phyloP scores from a whole-genome alignment of 1,284 basidiomycete genomes.

The Microbotryum lychnidis-dioicae region DNA sequence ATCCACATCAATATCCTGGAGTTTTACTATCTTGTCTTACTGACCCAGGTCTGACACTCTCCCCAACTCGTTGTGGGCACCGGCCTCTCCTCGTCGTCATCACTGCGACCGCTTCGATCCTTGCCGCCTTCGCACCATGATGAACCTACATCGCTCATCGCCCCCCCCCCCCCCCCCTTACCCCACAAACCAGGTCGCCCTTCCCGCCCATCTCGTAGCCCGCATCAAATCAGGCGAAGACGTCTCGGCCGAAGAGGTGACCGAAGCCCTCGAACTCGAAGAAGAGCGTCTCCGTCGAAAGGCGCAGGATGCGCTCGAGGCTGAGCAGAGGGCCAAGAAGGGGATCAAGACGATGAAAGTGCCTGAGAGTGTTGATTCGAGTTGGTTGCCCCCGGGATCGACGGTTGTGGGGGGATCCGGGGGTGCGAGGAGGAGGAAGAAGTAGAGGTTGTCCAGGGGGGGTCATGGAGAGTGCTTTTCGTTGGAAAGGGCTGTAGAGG shows the following conservation, averaged over 20 bases:
- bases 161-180: too few relatives aligned
- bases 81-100: too few relatives aligned
- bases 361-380: slow-evolving; percentile 18
- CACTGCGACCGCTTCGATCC: too few relatives aligned
- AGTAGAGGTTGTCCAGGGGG: neutral
- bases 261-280: slow-evolving; percentile 18
- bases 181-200: slow-evolving; percentile 2
- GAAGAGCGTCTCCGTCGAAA: slow-evolving; percentile 1
- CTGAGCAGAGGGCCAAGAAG: neutral
- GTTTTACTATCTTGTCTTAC: too few relatives aligned
- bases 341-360: slow-evolving; percentile 8
- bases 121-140: too few relatives aligned
- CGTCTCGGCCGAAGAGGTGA: slow-evolving; percentile 28
- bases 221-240: slow-evolving; percentile 29
- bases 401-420: neutral
- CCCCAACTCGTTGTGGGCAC: too few relatives aligned
- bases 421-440: slow-evolving; percentile 10
- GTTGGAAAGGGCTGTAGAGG: too few relatives aligned
- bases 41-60: too few relatives aligned
- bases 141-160: too few relatives aligned
- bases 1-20: too few relatives aligned
- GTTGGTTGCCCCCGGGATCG: slow-evolving; percentile 13
- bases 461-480: neutral
- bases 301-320: neutral
- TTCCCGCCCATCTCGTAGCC: slow-evolving; percentile 19